Evolutionary conservation across 2,329 filamentous ascomycete species (phyloP), one percentile per base, ranked within the genome.

Genomic region (Capronia epimyces): DNA sequence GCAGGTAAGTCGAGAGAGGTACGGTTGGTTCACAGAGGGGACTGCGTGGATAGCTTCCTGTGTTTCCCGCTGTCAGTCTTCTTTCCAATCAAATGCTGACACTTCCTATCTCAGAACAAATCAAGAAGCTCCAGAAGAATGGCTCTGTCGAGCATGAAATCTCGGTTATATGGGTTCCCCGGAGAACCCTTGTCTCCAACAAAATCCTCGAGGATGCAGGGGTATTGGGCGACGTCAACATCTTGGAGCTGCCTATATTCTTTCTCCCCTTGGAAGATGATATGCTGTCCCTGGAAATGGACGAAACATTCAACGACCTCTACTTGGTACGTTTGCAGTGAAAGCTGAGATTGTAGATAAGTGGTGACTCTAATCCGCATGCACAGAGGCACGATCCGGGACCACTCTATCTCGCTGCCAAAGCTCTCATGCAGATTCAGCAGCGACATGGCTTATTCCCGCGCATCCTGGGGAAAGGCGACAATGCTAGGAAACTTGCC

Each of bases 191-290:
- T 48, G 85, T 97, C 48, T 93, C 89, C 60, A 89, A 97, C 67
- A 84, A 89, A 65, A 80, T 97, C 43, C 77, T 98, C 32, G 93
- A 98, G 69, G 89, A 95, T 65, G 86, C 88, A 32, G 93, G 91
- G 21, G 88, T 98, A 12, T 78, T 96, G 43, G 94, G 93, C 51
- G 93, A 98, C 67, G 86, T 90, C 56, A 96, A 82, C 64, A 85
- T 97, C 59, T 79, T 84, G 50, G 90, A 97, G 67, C 81, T 95
- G 49, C 87, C 89, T 0, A 70, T 98, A 6, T 87, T 86, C 63
- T 97, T 98, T 66, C 85, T 97, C 55, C 89, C 91, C 1, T 73
- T 98, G 44, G 93, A 97, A 64, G 83, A 87, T 60, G 93, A 98
- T 70, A 76, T 98, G 9, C 71, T 98, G 27, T 97, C 93, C 1